Evolutionary conservation across 768 basidiomycete species (phyloP), one percentile per base, ranked within the genome.

Genomic region (Leucosporidium scottii): DNA sequence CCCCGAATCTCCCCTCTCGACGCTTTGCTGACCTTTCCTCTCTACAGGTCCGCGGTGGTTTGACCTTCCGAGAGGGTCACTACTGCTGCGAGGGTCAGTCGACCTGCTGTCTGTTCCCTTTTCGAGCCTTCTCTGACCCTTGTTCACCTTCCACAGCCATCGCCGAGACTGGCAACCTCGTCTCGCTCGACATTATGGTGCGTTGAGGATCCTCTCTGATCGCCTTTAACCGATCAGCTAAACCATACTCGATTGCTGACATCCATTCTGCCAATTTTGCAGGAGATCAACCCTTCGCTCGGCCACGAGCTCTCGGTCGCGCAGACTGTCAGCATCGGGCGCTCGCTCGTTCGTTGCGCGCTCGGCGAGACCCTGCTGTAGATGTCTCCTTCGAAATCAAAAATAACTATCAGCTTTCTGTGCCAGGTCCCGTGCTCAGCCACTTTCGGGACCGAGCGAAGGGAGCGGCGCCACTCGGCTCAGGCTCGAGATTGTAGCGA

Each of bases 261-360:
- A 93, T 91, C 15, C 91, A 90, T 87, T 64, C 83, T 94, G 25
- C 90, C 91, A 20, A 89, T 86, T 0, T 79, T 94, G 27, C 91
- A 97, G 93, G 93, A 99, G 79, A 94, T 99, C 67, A 98, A 98
- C 77, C 96, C 96, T n/a, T 88, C 90, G 0, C 82, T 99, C 23
- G 91, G 93, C 74, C 82, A 53, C 18, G 62, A 59, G 48, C 81
- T 55, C 82, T 81, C 57, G 86, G 93, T 88, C 13, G 79, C 85
- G 72, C 87, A 93, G 80, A 99, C 96, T 0, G 87, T 99, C 31
- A 86, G 90, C 23, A 86, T 93, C 31, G 92, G 92, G 9, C 90
- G 92, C 76, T 91, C 89, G 47, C 81, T 94, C 54, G 85, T 91
- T 34, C 83, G 92, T 36, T 81, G 88, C 39, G 90, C 91, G 13